phyloP scores from a whole-genome alignment of 768 basidiomycete species.

The Pisolithus microcarpus region DNA sequence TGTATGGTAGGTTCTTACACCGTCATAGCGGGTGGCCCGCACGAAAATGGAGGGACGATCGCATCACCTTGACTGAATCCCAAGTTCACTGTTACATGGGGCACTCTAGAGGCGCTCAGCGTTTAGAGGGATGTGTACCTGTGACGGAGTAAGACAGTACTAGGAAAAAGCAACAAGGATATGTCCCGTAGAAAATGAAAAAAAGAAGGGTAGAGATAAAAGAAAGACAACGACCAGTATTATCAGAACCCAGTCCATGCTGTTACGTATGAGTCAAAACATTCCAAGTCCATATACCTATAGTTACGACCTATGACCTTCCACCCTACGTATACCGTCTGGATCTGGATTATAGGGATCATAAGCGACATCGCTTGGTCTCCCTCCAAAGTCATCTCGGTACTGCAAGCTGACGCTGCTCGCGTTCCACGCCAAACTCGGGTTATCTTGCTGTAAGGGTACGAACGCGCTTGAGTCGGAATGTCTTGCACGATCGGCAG shows the following conservation, averaged over 20 bases:
- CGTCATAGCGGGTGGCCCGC: too few species aligned
- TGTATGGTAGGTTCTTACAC: too few species aligned
- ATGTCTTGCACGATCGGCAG: conserved; percentile 26
- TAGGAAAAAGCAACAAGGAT: not conserved
- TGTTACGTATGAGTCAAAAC: not conserved
- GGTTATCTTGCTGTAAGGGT: conserved; percentile 59
- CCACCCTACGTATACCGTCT: conserved; percentile 8
- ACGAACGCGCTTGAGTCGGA: conserved; percentile 67
- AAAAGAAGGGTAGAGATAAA: not conserved
- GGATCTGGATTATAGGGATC: conserved; percentile 21
- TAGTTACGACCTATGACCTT: not conserved
- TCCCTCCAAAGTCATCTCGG: conserved; percentile 22
- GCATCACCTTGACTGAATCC: too few species aligned
- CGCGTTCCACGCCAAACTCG: conserved; percentile 51
- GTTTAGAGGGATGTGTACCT: too few species aligned
- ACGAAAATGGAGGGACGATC: too few species aligned
- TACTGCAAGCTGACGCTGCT: conserved; percentile 43
- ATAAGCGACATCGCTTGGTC: conserved; percentile 7
- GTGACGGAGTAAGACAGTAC: not conserved
- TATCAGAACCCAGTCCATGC: not conserved
- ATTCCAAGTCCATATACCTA: not conserved
- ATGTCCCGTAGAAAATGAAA: not conserved
- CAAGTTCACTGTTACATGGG: too few species aligned
- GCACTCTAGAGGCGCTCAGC: too few species aligned
- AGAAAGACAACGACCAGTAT: not conserved